A percentile compares a stretch with the other conserved stretches of the same genome.
Evolutionary conservation across 495 filamentous ascomycete genomes (phyloP).

Genomic region (Sporormia fimetaria): DNA sequence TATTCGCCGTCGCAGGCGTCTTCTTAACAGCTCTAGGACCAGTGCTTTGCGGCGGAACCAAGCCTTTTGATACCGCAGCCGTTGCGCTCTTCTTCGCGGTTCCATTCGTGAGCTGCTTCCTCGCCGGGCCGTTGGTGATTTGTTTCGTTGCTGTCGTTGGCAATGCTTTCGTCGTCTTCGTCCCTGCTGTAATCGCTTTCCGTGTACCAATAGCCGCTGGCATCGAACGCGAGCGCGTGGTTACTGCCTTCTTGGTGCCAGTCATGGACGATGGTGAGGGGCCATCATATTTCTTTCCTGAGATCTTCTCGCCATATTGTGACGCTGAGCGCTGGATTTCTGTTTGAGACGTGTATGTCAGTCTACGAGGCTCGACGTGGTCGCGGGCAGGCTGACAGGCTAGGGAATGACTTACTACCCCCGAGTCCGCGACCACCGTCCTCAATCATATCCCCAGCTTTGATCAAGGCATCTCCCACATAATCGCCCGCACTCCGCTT

Average conservation of each 20-base stretch:
- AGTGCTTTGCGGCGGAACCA: neutral
- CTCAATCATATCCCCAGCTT: slow-evolving; percentile 24
- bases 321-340: slow-evolving; percentile 5
- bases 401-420: slow-evolving; percentile 7
- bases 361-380: neutral
- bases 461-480: slow-evolving; percentile 24
- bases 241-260: slow-evolving; percentile 1
- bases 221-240: slow-evolving; percentile 16
- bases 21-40: neutral
- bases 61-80: slow-evolving; percentile 6
- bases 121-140: neutral
- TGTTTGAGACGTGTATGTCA: neutral
- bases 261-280: slow-evolving; percentile 1
- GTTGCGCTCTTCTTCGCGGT: slow-evolving; percentile 1
- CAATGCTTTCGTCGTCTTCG: slow-evolving; percentile 5
- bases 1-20: too few relatives aligned
- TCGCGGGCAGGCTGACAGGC: neutral
- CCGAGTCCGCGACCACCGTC: slow-evolving; percentile 15
- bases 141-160: neutral
- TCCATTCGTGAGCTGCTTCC: slow-evolving; percentile 7
- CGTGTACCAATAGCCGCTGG: slow-evolving; percentile 6
- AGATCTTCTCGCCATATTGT: slow-evolving; percentile 17
- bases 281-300: slow-evolving; percentile 5
- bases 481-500: slow-evolving; percentile 20
- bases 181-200: slow-evolving; percentile 1